Percentiles rank a stretch among this genome's conserved stretches.
Conservation (phyloP, 805 yeast genomes). For the Komagataella populi region DNA sequence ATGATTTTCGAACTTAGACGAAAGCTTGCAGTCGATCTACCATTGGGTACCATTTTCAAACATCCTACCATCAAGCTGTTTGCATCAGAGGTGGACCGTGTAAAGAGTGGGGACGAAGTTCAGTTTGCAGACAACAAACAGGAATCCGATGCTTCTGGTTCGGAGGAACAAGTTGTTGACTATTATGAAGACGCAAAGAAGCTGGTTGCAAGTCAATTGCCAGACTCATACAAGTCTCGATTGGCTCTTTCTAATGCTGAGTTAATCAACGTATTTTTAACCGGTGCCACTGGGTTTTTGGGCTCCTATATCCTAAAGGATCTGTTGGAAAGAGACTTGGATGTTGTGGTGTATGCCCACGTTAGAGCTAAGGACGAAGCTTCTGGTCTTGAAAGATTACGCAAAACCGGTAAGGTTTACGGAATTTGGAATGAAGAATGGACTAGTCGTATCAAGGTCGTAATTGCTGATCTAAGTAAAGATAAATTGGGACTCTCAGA, state of each 20-base stretch:
- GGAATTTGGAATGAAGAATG: conserved; percentile 67
- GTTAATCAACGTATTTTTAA: conserved; percentile 49
- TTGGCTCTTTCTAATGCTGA: conserved; percentile 8
- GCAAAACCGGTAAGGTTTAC: conserved; percentile 63
- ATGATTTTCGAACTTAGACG: conserved; percentile 90
- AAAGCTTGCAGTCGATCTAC: conserved; percentile 64
- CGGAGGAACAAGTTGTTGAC: conserved; percentile 16
- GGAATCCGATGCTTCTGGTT: conserved; percentile 14
- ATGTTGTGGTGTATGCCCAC: conserved; percentile 67
- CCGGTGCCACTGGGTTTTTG: conserved; percentile 94
- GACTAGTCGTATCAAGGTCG: conserved; percentile 45
- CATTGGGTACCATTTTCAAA: conserved; percentile 82
- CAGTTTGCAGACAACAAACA: conserved; percentile 21
- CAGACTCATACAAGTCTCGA: conserved; percentile 30
- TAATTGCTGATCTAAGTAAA: conserved; percentile 70
- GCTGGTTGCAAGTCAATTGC: conserved; percentile 26
- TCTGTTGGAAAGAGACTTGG: conserved; percentile 40
- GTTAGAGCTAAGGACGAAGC: conserved; percentile 68
- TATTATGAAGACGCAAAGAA: conserved; percentile 69
- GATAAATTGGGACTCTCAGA: conserved; percentile 58
- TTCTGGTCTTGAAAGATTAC: conserved; percentile 66
- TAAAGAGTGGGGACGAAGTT: conserved; percentile 35
- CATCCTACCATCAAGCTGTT: conserved; percentile 75
- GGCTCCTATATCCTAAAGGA: conserved; percentile 84
- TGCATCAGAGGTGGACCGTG: conserved; percentile 55